Base-by-base conservation (phyloP, 2,329 filamentous ascomycete genomes). In the Fusarium torreyae region DNA sequence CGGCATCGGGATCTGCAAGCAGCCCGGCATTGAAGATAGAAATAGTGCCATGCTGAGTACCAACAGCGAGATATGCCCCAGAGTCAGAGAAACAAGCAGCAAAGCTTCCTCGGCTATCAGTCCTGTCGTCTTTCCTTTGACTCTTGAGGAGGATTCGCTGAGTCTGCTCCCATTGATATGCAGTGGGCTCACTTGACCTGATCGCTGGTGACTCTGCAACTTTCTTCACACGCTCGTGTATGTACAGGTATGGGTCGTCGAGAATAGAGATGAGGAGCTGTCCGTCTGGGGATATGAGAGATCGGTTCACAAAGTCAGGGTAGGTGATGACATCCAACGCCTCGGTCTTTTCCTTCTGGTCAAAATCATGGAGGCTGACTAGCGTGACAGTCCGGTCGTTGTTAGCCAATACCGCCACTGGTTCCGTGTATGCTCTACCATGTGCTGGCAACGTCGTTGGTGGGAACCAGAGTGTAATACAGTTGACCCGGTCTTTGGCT, bases 251-350 rank as follows among this genome's bases (percentile, higher is more conserved):
- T 1, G 94, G 91, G 73, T 94, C 92, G 76, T 99, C 96, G 40
- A 95, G 92, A 43, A 98, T 92, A 3, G 94, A 93, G 7, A 94
- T 87, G 20, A 98, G 84, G 13, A 95, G 81, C 20, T 86, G 87
- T 1, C 94, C 95, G 77, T 98, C 92, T 0, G 95, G 96, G 8
- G 95, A 98, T 53, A 99, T 91, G n/a, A 94, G 89, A 34, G 94
- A 93, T 75, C 97, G 94, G 75, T 99, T 99, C 82, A 98, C 95
- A 69, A 90, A 92, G 76, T 95, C 92, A 7, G 92, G 91, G 69
- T 97, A 91, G 6, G 88, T 85, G 54, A 98, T 82, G 43, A 90
- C 86, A 56, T 92, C 89, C 22, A 97, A 81, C 36, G 91, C 84
- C 63, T 92, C 85, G 15, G 79, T 78, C 48, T 79, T 78, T 17